Conservation (phyloP, 148 eudicot genomes). For the Persicaria tinctoria region DNA sequence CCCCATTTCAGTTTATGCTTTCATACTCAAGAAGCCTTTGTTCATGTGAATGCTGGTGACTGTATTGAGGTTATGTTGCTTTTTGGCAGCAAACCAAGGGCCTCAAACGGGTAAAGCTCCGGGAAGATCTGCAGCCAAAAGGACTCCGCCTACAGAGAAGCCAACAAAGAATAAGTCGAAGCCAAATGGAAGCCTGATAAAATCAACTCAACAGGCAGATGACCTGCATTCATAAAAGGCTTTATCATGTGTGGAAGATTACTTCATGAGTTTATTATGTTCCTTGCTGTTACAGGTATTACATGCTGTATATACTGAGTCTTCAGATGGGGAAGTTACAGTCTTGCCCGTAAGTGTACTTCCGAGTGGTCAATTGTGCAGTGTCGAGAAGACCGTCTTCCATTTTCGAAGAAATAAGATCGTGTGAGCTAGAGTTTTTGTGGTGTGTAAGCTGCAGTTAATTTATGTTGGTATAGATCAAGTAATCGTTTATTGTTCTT, state of each 20-base stretch:
- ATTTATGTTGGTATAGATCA: slow-evolving; percentile 9
- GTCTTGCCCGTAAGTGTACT: neutral
- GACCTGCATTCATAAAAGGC: neutral
- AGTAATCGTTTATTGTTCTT: neutral
- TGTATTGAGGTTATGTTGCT: neutral
- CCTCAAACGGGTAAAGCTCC: neutral
- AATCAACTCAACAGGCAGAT: slow-evolving; percentile 8
- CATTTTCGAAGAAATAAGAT: neutral
- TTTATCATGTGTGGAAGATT: neutral
- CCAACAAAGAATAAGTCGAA: neutral
- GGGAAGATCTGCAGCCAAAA: neutral
- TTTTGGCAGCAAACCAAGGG: slow-evolving; percentile 5
- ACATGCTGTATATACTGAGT: slow-evolving; percentile 8
- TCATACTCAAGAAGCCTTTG: neutral
- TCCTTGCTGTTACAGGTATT: slow-evolving; percentile 5
- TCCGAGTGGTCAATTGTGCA: slow-evolving; percentile 9
- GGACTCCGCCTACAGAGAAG: neutral
- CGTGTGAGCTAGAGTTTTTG: neutral
- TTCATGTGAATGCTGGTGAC: neutral
- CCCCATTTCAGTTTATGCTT: neutral
- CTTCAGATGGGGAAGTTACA: slow-evolving; percentile 1
- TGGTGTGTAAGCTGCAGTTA: neutral
- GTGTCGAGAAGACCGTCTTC: neutral
- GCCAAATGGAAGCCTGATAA: slow-evolving; percentile 12
- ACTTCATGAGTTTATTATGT: neutral